Conservation (phyloP, 257 asterid species). For the Salvia splendens region DNA sequence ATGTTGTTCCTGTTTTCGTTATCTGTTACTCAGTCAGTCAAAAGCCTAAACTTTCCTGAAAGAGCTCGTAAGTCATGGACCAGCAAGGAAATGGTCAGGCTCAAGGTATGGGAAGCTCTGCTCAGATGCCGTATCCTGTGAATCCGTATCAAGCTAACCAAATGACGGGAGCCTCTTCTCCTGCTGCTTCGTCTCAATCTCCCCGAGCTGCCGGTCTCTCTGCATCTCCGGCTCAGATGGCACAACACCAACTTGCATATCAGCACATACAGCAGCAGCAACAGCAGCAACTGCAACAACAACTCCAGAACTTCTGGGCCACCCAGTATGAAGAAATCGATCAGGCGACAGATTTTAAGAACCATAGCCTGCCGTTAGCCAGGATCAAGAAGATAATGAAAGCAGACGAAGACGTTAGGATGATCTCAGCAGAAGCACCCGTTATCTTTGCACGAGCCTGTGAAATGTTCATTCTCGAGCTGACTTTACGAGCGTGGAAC, state of each 20-base stretch:
- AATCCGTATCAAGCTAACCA: slow-evolving; percentile 75
- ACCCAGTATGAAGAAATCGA: slow-evolving; percentile 76
- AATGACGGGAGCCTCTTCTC: slow-evolving; percentile 58
- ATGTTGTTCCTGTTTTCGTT: not conserved
- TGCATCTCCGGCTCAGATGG: slow-evolving; percentile 77
- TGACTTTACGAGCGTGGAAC: slow-evolving; percentile 89
- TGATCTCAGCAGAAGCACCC: slow-evolving; percentile 98
- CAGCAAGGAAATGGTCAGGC: slow-evolving; percentile 92
- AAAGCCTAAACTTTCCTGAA: slow-evolving; percentile 26
- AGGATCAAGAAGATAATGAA: slow-evolving; percentile 97
- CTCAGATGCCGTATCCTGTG: slow-evolving; percentile 63
- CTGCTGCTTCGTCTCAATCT: slow-evolving; percentile 62
- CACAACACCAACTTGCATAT: slow-evolving; percentile 89
- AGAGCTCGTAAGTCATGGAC: slow-evolving; percentile 54
- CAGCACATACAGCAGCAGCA: slow-evolving; percentile 97
- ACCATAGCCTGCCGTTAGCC: slow-evolving; percentile 92
- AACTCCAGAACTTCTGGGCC: slow-evolving; percentile 83
- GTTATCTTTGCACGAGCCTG: slow-evolving; percentile 94
- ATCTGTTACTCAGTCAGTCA: slow-evolving; percentile 13
- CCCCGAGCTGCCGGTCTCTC: slow-evolving; percentile 75
- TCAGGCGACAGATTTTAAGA: slow-evolving; percentile 81
- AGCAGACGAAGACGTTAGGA: slow-evolving; percentile 91
- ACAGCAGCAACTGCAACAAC: slow-evolving; percentile 87
- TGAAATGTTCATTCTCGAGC: slow-evolving; percentile 97
- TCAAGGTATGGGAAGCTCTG: slow-evolving; percentile 68